These are phyloP conservation scores for Acanthamoeba triangularis DNA, from an alignment of 208 protist genomes.

Conservation along the genomic window DNA sequence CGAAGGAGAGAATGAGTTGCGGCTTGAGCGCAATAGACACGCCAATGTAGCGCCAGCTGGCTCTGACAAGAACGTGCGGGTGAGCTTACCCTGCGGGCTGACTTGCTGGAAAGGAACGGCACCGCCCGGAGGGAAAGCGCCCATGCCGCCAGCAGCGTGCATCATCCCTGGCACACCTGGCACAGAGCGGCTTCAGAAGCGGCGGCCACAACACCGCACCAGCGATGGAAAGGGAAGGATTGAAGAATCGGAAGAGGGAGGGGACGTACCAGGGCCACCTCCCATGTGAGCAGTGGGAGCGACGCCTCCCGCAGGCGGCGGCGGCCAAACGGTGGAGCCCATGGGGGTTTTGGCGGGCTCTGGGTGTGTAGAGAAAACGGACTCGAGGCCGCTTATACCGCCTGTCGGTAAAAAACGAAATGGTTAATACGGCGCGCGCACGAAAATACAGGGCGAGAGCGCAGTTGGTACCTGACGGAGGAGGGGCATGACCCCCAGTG, in stretches of 20 bases:
- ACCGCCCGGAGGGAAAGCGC: neutral
- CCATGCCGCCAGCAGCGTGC: neutral
- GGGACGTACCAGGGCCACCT: neutral
- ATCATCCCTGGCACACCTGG: neutral
- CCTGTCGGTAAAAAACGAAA: neutral
- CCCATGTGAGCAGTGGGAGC: neutral
- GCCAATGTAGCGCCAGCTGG: too few relatives aligned
- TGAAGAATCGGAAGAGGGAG: neutral
- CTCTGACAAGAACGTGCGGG: neutral
- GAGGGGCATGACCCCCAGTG: neutral
- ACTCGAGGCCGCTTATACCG: neutral
- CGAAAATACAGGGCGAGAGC: too few relatives aligned
- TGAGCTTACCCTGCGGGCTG: slow-evolving; percentile 18
- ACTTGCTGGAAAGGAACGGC: slow-evolving; percentile 14
- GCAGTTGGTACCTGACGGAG: neutral
- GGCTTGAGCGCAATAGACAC: neutral
- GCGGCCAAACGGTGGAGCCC: slow-evolving; percentile 31
- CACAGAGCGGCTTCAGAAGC: too few relatives aligned
- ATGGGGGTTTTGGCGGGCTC: neutral
- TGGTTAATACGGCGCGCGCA: too few relatives aligned
- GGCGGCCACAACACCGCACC: too few relatives aligned
- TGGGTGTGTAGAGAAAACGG: neutral
- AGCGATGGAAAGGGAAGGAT: too few relatives aligned
- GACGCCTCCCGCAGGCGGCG: neutral
- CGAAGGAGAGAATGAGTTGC: neutral